Conservation (phyloP, 129 eudicot species). For the Glebionis coronaria region DNA sequence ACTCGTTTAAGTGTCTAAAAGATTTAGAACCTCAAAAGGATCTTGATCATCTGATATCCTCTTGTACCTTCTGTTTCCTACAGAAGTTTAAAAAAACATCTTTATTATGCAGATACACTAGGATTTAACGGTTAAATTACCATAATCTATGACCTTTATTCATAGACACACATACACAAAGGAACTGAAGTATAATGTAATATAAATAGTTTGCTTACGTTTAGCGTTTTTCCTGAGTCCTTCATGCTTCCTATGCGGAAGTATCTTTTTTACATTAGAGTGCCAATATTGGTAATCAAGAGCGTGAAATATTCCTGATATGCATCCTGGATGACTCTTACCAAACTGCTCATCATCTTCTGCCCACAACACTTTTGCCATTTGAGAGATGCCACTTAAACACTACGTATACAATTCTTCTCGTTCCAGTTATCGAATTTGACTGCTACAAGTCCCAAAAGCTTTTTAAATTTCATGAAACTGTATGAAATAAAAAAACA, state of each 20-base stretch:
- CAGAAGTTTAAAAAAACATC: not conserved
- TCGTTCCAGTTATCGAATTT: not conserved
- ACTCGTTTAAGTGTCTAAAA: constrained; percentile 34
- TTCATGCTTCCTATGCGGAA: constrained; percentile 39
- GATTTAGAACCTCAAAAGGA: constrained; percentile 32
- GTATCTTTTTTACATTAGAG: constrained; percentile 48
- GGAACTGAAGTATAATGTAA: not conserved
- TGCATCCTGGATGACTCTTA: constrained; percentile 49
- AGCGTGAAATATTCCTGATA: constrained; percentile 53
- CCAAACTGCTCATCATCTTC: constrained; percentile 39
- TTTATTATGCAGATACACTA: not conserved
- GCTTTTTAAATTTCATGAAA: constrained; percentile 22
- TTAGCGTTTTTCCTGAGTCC: constrained; percentile 15
- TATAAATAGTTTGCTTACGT: constrained; percentile 28
- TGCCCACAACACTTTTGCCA: constrained; percentile 48
- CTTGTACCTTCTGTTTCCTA: constrained; percentile 37
- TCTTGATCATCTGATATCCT: constrained; percentile 26
- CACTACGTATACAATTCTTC: too few relatives aligned
- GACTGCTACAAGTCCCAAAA: constrained; percentile 2
- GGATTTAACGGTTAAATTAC: not conserved
- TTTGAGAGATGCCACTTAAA: constrained; percentile 5
- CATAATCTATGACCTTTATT: not conserved
- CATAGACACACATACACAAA: not conserved
- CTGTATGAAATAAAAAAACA: not conserved
- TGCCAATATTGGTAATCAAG: constrained; percentile 69